phyloP scores from a whole-genome alignment of 768 basidiomycete species.

The Termitomyces heimii region DNA sequence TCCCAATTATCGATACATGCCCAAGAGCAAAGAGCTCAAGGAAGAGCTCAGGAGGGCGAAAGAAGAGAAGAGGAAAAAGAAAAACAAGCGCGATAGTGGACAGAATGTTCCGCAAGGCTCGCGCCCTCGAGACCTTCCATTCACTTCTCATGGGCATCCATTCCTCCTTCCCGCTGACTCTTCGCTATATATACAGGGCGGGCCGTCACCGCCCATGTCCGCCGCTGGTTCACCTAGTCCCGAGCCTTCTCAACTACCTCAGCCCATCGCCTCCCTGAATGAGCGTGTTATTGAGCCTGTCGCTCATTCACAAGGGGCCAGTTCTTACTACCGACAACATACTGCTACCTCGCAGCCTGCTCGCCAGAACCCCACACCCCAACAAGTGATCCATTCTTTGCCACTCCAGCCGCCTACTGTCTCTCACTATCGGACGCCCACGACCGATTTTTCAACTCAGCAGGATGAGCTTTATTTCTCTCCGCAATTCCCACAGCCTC shows the following conservation, averaged over 20 bases:
- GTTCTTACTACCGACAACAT: constrained; percentile 6
- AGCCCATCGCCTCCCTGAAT: background rate
- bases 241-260: constrained; percentile 9
- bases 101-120: background rate
- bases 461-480: background rate
- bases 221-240: constrained; percentile 40
- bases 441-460: background rate
- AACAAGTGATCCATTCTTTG: background rate
- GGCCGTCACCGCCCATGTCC: constrained; percentile 50
- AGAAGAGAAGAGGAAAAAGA: constrained; percentile 21
- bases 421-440: constrained; percentile 1
- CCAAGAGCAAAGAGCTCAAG: constrained; percentile 44
- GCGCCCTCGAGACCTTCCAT: constrained; percentile 3
- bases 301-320: background rate
- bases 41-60: constrained; percentile 34
- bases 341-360: background rate
- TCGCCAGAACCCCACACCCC: background rate
- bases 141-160: constrained; percentile 13
- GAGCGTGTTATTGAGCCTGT: background rate
- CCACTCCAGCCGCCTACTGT: background rate
- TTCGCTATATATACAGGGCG: constrained; percentile 28
- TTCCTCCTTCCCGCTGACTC: constrained; percentile 17
- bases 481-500: background rate
- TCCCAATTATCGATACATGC: constrained; percentile 54
- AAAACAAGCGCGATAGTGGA: background rate